Conservation (phyloP, 345 rosid genomes). For the Cardiospermum halicacabum region DNA sequence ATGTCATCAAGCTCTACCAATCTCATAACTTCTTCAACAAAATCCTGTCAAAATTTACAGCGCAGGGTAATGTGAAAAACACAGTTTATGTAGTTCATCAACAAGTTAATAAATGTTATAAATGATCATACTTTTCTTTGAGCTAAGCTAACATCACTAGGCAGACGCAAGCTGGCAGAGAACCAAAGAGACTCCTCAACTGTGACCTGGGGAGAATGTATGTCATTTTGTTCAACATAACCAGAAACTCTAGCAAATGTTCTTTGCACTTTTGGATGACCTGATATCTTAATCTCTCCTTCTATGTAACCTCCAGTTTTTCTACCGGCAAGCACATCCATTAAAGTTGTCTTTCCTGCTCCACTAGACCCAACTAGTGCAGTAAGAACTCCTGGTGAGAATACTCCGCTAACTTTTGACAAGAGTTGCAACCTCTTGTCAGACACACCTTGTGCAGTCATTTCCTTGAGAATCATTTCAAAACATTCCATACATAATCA, state of each 20-base stretch:
- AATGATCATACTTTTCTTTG: slow-evolving; percentile 44
- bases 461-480: slow-evolving; percentile 49
- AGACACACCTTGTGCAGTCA: slow-evolving; percentile 64
- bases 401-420: slow-evolving; percentile 81
- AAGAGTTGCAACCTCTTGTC: slow-evolving; percentile 71
- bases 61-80: slow-evolving; percentile 2
- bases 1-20: slow-evolving; percentile 77
- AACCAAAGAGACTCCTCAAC: slow-evolving; percentile 90
- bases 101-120: background rate
- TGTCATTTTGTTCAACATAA: slow-evolving; percentile 94
- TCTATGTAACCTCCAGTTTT: slow-evolving; percentile 92
- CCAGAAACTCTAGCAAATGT: slow-evolving; percentile 94
- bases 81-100: background rate
- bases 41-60: slow-evolving; percentile 48
- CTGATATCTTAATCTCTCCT: slow-evolving; percentile 83
- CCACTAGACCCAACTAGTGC: slow-evolving; percentile 98
- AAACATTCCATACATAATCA: background rate
- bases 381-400: slow-evolving; percentile 89
- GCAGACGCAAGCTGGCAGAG: slow-evolving; percentile 79
- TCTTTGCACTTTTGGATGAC: slow-evolving; percentile 66
- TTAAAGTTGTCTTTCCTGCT: slow-evolving; percentile 92
- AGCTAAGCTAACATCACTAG: slow-evolving; percentile 63
- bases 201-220: slow-evolving; percentile 97
- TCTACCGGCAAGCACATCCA: slow-evolving; percentile 97
- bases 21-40: slow-evolving; percentile 91